Base-by-base conservation (phyloP, 192 early-diverging fungal genomes). In the Allomyces macrogynus region DNA sequence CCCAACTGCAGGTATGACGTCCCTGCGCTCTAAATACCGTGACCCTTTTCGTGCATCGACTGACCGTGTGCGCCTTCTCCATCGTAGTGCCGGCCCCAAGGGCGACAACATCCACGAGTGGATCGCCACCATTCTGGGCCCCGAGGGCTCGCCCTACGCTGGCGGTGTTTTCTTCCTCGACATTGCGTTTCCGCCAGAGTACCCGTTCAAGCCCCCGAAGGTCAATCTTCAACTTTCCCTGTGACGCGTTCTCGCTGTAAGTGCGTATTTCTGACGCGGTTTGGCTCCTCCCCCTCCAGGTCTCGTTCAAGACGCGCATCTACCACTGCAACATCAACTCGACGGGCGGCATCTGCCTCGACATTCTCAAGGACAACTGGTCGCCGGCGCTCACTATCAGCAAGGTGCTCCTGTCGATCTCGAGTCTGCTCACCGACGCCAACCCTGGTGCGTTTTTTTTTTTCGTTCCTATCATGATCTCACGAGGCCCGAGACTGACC, bases 331-430 rank as follows among this genome's bases (percentile, higher is more conserved):
- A 97, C 71, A 89, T 97, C 75, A 93, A 91, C 73, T 85, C 80
- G 65, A 82, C 84, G 68, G 94, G 94, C 14, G 80, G 80, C 62
- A 94, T 97, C 64, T 97, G 94, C 75, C 74, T 97, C 66, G 78
- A 95, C 63, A 91, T 94, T 43, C 76, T 97, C 43, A 97, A 97
- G 75, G 93, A 97, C 69, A 92, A 97, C 72, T 97, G 93, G 94
- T 90, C 87, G 61, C 94, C 93, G 23, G 92, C 89, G 25, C 71
- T 97, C 64, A 95, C 94, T 14, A 92, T 94, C 67, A 89, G 90
- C 43, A 95, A 96, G 75, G 93, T 97, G 14, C 72, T 97, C 68
- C 76, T 97, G n/a, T 92, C 90, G 1, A 89, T 97, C 67, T 89
- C 87, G 72, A 92, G 89, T 12, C 76, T 97, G 44, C 78, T 97